Conservation (phyloP, 169 alveolate species). For the Plasmodium knowlesi region DNA sequence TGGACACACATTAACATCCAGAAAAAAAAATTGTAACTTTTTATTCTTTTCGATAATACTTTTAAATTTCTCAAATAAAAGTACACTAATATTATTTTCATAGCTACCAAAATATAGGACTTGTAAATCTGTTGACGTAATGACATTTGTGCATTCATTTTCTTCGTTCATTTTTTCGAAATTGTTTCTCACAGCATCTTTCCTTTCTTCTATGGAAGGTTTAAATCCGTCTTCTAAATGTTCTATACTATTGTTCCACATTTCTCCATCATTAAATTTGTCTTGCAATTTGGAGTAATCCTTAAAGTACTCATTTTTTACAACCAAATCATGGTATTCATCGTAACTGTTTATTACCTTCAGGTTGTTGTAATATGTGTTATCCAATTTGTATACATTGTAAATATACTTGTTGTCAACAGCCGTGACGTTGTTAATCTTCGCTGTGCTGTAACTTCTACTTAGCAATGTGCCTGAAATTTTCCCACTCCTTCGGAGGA, state of each 20-base stretch:
- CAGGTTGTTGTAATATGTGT: constrained; percentile 43
- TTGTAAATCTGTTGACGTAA: constrained; percentile 54
- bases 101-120: constrained; percentile 68
- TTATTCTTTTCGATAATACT: constrained; percentile 61
- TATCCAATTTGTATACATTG: constrained; percentile 57
- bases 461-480: not conserved
- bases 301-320: constrained; percentile 66
- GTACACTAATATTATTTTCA: constrained; percentile 52
- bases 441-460: constrained; percentile 5
- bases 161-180: constrained; percentile 19
- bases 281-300: constrained; percentile 39
- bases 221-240: not conserved
- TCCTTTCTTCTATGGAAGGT: not conserved
- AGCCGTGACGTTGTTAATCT: not conserved
- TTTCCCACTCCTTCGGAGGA: not conserved
- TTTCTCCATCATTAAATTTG: not conserved
- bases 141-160: constrained; percentile 30
- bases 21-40: constrained; percentile 59
- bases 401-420: constrained; percentile 44
- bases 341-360: constrained; percentile 69
- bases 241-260: not conserved
- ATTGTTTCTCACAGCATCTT: not conserved
- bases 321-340: constrained; percentile 41
- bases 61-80: constrained; percentile 66
- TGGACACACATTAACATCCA: constrained; percentile 63